phyloP scores from a whole-genome alignment of 345 rosid genomes.

The Populus tremula region DNA sequence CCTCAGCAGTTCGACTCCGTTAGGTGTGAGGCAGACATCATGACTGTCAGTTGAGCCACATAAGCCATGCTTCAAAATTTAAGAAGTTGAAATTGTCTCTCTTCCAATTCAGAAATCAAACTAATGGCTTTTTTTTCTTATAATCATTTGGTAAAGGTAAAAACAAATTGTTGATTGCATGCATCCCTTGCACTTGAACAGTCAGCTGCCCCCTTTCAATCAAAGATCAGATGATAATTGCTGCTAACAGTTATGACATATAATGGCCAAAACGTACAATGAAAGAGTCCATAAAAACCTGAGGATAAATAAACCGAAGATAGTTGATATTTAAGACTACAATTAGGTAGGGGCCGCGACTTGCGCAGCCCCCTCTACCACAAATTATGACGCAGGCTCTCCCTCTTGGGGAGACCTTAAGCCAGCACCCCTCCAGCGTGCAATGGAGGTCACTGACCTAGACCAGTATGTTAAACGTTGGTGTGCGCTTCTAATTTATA shows the following conservation, averaged over 20 bases:
- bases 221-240: too few species aligned
- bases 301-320: fast-evolving
- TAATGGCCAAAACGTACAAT: too few species aligned
- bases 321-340: too few species aligned
- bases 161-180: conserved; percentile 18
- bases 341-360: background rate
- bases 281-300: too few species aligned
- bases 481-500: background rate
- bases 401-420: too few species aligned
- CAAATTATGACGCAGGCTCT: too few species aligned
- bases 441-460: conserved; percentile 25
- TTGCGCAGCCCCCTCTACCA: too few species aligned
- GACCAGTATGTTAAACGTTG: background rate
- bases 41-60: conserved; percentile 41
- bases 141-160: background rate
- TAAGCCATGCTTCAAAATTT: background rate
- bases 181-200: background rate
- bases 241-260: too few species aligned
- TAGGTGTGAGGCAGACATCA: too few species aligned
- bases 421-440: background rate
- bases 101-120: background rate
- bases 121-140: background rate
- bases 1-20: too few species aligned
- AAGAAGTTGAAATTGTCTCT: background rate
- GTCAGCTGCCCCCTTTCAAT: too few species aligned